Conservation (phyloP, 176 grass and related monocot species). For the Raddia distichophylla region DNA sequence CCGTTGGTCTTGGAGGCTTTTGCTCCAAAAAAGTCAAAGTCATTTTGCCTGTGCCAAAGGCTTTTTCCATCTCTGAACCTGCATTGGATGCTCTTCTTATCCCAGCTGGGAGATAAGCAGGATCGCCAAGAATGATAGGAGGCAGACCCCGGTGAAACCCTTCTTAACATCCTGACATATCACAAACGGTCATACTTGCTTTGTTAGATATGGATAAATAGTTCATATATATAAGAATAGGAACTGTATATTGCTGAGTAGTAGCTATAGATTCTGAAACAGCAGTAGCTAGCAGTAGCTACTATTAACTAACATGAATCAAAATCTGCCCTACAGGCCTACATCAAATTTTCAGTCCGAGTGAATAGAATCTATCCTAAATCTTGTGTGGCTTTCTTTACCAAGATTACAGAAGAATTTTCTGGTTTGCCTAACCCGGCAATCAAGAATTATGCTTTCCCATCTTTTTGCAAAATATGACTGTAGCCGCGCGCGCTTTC, state of each 20-base stretch:
- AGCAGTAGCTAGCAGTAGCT: not conserved
- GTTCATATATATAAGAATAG: not conserved
- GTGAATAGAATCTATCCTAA: not conserved
- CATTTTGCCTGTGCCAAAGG: conserved; percentile 50
- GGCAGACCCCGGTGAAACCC: conserved; percentile 39
- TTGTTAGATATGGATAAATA: conserved; percentile 1
- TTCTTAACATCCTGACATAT: conserved; percentile 55
- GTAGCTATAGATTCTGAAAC: not conserved
- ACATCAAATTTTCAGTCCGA: no score
- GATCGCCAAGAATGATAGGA: conserved; percentile 53
- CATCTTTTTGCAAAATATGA: not conserved
- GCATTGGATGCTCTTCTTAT: conserved; percentile 40
- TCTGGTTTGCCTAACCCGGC: not conserved
- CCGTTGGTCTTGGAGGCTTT: conserved; percentile 59
- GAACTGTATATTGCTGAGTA: not conserved
- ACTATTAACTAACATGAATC: not conserved
- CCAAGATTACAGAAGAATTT: conserved; percentile 2
- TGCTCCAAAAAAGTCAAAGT: conserved; percentile 43
- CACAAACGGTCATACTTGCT: not conserved
- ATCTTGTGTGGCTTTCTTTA: not conserved
- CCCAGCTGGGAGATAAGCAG: conserved; percentile 64
- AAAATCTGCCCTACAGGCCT: not conserved
- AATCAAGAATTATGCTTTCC: not conserved
- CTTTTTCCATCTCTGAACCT: conserved; percentile 14
- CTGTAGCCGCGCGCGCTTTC: conserved; percentile 25